Evolutionary conservation across 768 basidiomycete genomes (phyloP), one percentile per base, ranked within the genome.

Genomic region (Podaxis rugospora): DNA sequence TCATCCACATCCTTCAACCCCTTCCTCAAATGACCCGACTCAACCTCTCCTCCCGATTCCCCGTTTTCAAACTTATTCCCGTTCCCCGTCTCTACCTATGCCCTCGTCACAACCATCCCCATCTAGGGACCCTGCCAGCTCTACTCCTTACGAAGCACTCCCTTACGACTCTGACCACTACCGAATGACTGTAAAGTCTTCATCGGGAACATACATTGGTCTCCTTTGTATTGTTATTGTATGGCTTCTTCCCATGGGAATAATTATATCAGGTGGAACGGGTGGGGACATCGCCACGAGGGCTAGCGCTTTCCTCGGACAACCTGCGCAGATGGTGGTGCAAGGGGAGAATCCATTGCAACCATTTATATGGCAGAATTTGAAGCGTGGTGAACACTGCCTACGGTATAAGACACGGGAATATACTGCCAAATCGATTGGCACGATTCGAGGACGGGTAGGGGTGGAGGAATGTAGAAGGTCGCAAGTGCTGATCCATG

Each of bases 181-280:
- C 13, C 53, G 53, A n/a, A 27, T 55, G 56, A 16, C 11, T n/a
- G 21, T 21, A 23, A 57, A 50, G 10, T 14, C 32, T 21, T 35
- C 46, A 10, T 49, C 56, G n/a, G 56, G 56, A 37, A 50, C 47
- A 10, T 49, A 50, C n/a, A 49, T 57, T 35, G 56, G 56, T 23
- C 46, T 57, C 23, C n/a, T 57, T 14, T 57, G 46, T 47, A 47
- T 57, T 7, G 32, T 2, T 7, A 21, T 57, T 10, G 47, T 57
- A 14, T 57, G 56, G 56, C 47, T 57, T 11, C 35, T 57, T 9
- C 56, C 56, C 1, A 23, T 57, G 1, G 47, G 47, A 1, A 57
- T 57, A 5, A 50, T 57, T 4, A 32, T 36, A 16, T 50, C 56
- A 18, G 56, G 56, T 23, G 47, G 47, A 18, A 47, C 35, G 9